These are phyloP conservation scores for Aspergillus aculeatus DNA, from an alignment of 2,329 filamentous ascomycete genomes.

Conservation along the genomic window DNA sequence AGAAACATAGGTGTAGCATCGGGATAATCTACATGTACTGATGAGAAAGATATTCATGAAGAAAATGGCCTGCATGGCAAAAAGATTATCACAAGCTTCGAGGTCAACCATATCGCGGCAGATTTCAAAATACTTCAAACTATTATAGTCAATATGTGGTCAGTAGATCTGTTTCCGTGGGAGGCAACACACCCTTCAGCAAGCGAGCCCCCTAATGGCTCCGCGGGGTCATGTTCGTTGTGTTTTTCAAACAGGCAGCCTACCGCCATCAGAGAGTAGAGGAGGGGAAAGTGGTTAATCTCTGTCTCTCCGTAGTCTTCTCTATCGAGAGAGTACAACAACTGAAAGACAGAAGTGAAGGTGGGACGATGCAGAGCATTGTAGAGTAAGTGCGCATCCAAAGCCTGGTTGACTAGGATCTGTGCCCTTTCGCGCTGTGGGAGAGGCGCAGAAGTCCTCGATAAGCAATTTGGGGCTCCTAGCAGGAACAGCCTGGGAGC, in stretches of 20 bases:
- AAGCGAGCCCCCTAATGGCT: not conserved
- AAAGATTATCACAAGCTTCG: constrained; percentile 9
- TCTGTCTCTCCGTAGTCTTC: constrained; percentile 9
- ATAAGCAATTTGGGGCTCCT: not conserved
- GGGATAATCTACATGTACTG: constrained; percentile 2
- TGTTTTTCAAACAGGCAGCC: constrained; percentile 6
- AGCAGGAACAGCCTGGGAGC: not conserved
- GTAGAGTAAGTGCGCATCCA: constrained; percentile 12
- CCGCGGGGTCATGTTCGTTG: not conserved
- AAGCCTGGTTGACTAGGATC: constrained; percentile 4
- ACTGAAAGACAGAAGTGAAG: constrained; percentile 7
- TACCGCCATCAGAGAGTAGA: constrained; percentile 12
- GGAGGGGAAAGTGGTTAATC: constrained; percentile 3
- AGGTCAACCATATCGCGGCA: constrained; percentile 8
- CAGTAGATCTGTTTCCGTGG: not conserved
- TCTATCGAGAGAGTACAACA: constrained; percentile 11
- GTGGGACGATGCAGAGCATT: constrained; percentile 10
- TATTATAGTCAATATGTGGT: not conserved
- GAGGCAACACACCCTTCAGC: not conserved
- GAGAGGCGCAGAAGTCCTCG: not conserved
- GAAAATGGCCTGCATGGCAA: constrained; percentile 14
- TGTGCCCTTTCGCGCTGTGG: constrained; percentile 3
- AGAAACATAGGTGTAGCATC: constrained; percentile 11
- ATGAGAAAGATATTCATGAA: constrained; percentile 15
- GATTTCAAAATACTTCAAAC: constrained; percentile 8